Conservation (phyloP, 208 protist genomes). For the Willaertia magna region DNA sequence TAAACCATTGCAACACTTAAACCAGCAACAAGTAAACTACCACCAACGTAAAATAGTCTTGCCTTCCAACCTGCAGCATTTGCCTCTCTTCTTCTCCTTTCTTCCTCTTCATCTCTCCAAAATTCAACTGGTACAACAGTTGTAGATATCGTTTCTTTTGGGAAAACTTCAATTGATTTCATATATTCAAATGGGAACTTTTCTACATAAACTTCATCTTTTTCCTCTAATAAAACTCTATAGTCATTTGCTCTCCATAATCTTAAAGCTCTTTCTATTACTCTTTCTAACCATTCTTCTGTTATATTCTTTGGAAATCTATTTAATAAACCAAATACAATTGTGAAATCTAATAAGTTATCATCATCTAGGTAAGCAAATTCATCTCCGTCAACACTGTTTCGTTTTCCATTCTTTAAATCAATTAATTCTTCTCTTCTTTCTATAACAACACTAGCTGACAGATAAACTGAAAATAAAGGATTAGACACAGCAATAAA, state of each 20-base stretch:
- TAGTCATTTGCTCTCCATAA: background rate
- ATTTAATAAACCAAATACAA: background rate
- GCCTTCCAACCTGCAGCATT: background rate
- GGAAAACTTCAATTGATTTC: background rate
- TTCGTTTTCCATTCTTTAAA: background rate
- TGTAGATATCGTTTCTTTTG: background rate
- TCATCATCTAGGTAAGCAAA: too few species aligned
- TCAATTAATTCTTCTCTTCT: background rate
- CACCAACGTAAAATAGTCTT: too few species aligned
- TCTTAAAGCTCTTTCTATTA: background rate
- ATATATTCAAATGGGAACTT: background rate
- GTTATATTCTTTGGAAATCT: background rate
- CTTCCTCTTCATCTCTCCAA: background rate
- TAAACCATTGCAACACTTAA: too few species aligned
- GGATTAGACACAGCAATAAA: background rate
- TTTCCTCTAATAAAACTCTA: background rate
- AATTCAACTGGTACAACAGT: background rate
- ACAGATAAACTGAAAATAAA: background rate
- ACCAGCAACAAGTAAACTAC: background rate
- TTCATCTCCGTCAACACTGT: background rate
- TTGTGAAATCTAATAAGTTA: background rate
- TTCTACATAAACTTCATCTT: background rate
- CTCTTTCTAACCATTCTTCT: background rate
- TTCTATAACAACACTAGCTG: background rate
- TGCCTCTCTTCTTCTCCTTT: background rate